phyloP scores from a whole-genome alignment of 108 stramenopile genomes.

The Nitzschia putrida region DNA sequence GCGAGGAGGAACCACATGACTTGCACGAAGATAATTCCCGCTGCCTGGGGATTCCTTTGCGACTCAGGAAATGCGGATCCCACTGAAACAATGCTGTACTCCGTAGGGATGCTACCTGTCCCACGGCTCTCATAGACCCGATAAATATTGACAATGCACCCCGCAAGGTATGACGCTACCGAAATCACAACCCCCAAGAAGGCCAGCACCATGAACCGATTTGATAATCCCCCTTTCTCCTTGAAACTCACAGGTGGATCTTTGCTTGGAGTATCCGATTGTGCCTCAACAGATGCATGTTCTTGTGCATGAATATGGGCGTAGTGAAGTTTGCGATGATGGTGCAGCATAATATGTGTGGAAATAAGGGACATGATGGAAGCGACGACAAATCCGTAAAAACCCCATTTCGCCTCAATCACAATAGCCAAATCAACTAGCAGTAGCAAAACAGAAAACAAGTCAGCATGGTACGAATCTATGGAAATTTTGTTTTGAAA shows the following conservation, averaged over 20 bases:
- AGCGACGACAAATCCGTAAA: slow-evolving; percentile 77
- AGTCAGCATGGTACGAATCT: neutral
- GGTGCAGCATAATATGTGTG: slow-evolving; percentile 66
- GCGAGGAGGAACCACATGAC: slow-evolving; percentile 75
- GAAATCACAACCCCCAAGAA: slow-evolving; percentile 30
- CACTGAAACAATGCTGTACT: slow-evolving; percentile 67
- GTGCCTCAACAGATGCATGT: neutral
- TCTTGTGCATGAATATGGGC: neutral
- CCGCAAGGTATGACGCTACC: slow-evolving; percentile 40
- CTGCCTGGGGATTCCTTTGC: slow-evolving; percentile 44
- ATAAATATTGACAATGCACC: slow-evolving; percentile 53
- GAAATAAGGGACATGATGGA: slow-evolving; percentile 69
- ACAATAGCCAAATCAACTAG: slow-evolving; percentile 53
- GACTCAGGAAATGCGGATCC: slow-evolving; percentile 63
- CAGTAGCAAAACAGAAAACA: slow-evolving; percentile 40
- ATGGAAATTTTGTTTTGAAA: too few species aligned
- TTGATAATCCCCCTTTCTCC: slow-evolving; percentile 44
- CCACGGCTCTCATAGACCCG: slow-evolving; percentile 65
- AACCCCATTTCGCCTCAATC: slow-evolving; percentile 62
- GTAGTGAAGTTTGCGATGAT: slow-evolving; percentile 65
- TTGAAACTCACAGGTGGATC: slow-evolving; percentile 43
- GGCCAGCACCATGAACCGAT: slow-evolving; percentile 35
- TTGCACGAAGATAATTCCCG: slow-evolving; percentile 66
- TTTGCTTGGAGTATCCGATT: neutral
- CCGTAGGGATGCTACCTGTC: slow-evolving; percentile 48